Conservation (phyloP, 2,329 filamentous ascomycete genomes). For the Aspergillus uvarum region DNA sequence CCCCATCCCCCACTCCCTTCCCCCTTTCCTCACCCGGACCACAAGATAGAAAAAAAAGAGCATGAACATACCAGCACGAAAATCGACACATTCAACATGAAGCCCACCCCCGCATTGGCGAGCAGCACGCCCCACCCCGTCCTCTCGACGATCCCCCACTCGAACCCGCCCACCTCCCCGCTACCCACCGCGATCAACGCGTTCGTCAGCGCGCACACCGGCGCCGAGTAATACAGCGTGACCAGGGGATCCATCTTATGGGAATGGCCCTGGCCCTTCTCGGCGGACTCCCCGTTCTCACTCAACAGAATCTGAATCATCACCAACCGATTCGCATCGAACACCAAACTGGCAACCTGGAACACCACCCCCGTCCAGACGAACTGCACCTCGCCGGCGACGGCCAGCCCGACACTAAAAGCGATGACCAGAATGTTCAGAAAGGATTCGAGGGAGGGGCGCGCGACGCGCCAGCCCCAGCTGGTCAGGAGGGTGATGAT, state of each 20-base stretch:
- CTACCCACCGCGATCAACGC: slow-evolving; percentile 62
- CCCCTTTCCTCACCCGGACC: background rate
- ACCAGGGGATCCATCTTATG: slow-evolving; percentile 73
- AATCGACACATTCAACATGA: slow-evolving; percentile 75
- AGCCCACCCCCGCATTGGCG: slow-evolving; percentile 72
- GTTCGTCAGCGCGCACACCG: slow-evolving; percentile 77
- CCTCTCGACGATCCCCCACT: background rate
- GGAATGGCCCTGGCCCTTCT: no score
- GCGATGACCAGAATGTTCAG: slow-evolving; percentile 91
- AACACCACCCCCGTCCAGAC: slow-evolving; percentile 58
- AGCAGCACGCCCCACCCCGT: slow-evolving; percentile 53
- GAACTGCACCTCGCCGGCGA: slow-evolving; percentile 89
- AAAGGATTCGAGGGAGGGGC: slow-evolving; percentile 77
- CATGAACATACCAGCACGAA: slow-evolving; percentile 68
- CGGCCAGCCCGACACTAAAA: slow-evolving; percentile 85
- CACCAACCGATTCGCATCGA: slow-evolving; percentile 74
- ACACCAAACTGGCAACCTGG: slow-evolving; percentile 69
- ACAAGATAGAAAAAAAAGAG: background rate
- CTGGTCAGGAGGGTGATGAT: slow-evolving; percentile 84
- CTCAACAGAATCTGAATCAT: slow-evolving; percentile 79
- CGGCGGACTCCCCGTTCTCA: slow-evolving; percentile 52
- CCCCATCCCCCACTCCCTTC: background rate
- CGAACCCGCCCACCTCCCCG: slow-evolving; percentile 58
- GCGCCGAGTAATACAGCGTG: slow-evolving; percentile 84
- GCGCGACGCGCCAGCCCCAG: slow-evolving; percentile 77